These are phyloP conservation scores for Candida mesenterica DNA, from an alignment of 1,139 yeast species.

Conservation along the genomic window DNA sequence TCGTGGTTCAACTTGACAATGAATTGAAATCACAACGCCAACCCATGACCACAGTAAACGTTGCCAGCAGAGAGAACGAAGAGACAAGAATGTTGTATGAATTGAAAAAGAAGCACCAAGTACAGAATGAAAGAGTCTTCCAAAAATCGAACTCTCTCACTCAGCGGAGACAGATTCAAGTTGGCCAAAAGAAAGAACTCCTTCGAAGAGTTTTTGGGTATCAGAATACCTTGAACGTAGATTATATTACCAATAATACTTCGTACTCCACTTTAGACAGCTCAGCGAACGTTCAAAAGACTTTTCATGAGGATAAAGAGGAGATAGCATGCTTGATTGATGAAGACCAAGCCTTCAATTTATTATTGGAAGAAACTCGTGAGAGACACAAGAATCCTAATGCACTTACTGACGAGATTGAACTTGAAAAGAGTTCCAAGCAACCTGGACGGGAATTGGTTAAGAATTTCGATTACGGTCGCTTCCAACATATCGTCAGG, in stretches of 20 bases:
- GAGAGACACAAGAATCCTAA: slow-evolving; percentile 5
- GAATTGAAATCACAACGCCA: slow-evolving; percentile 11
- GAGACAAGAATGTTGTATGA: slow-evolving; percentile 33
- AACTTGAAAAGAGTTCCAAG: slow-evolving; percentile 5
- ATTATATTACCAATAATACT: slow-evolving; percentile 43
- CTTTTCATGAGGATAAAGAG: slow-evolving; percentile 44
- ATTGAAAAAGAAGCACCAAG: slow-evolving; percentile 31
- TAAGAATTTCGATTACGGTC: slow-evolving; percentile 27
- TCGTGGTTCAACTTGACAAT: slow-evolving; percentile 17
- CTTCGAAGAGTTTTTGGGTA: slow-evolving; percentile 40
- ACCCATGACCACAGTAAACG: background rate
- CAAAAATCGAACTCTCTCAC: slow-evolving; percentile 35
- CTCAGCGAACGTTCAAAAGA: slow-evolving; percentile 36
- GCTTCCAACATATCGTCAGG: slow-evolving; percentile 25
- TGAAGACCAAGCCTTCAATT: slow-evolving; percentile 34
- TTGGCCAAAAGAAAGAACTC: slow-evolving; percentile 42
- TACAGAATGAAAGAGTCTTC: slow-evolving; percentile 34
- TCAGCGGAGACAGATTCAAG: slow-evolving; percentile 41
- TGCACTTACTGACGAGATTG: slow-evolving; percentile 3
- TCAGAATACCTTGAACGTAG: slow-evolving; percentile 38
- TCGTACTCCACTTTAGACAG: slow-evolving; percentile 40
- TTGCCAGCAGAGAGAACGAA: slow-evolving; percentile 14
- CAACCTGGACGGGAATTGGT: slow-evolving; percentile 5
- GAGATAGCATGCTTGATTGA: slow-evolving; percentile 35
- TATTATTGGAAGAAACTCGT: slow-evolving; percentile 27